phyloP scores from a whole-genome alignment of 352 stramenopile genomes.

The Phytophthora gonapodyides region DNA sequence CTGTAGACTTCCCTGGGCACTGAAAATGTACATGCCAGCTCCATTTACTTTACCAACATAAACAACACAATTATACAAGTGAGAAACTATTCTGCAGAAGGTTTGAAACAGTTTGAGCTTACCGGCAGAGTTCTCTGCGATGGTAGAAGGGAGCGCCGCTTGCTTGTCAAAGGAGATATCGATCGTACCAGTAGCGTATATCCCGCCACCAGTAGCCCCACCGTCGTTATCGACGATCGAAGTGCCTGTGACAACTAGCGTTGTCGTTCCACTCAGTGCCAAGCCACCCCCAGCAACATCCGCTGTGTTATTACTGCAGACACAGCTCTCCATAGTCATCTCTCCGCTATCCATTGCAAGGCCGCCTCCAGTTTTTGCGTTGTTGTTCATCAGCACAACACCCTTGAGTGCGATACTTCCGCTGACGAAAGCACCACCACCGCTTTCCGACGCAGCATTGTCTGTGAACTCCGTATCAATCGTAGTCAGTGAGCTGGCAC shows the following conservation, averaged over 20 bases:
- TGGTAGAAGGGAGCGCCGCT: slow-evolving; percentile 7
- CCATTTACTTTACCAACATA: slow-evolving; percentile 38
- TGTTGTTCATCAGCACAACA: slow-evolving; percentile 14
- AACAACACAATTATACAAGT: slow-evolving; percentile 1
- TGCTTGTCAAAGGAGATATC: slow-evolving; percentile 18
- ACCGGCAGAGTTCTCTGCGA: slow-evolving; percentile 36
- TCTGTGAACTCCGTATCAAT: slow-evolving; percentile 5
- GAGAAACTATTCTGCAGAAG: slow-evolving; percentile 1
- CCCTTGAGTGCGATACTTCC: slow-evolving; percentile 20
- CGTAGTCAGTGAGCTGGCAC: slow-evolving; percentile 14
- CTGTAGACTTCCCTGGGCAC: slow-evolving; percentile 15
- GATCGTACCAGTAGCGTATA: slow-evolving; percentile 20
- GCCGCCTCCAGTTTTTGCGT: slow-evolving; percentile 24
- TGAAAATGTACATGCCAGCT: slow-evolving; percentile 36
- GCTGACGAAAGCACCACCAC: slow-evolving; percentile 22
- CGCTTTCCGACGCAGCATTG: slow-evolving; percentile 31
- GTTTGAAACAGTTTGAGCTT: slow-evolving; percentile 1
- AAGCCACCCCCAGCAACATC: slow-evolving; percentile 22
- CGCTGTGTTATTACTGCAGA: slow-evolving; percentile 21
- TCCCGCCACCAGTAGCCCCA: slow-evolving; percentile 18
- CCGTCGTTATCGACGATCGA: slow-evolving; percentile 19
- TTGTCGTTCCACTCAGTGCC: slow-evolving; percentile 10
- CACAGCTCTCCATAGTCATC: slow-evolving; percentile 19
- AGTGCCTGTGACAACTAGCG: slow-evolving; percentile 7
- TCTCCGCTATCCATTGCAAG: slow-evolving; percentile 26